These are phyloP conservation scores for Aegilops longissima DNA, from an alignment of 176 grass and related monocot species.

Conservation along the genomic window DNA sequence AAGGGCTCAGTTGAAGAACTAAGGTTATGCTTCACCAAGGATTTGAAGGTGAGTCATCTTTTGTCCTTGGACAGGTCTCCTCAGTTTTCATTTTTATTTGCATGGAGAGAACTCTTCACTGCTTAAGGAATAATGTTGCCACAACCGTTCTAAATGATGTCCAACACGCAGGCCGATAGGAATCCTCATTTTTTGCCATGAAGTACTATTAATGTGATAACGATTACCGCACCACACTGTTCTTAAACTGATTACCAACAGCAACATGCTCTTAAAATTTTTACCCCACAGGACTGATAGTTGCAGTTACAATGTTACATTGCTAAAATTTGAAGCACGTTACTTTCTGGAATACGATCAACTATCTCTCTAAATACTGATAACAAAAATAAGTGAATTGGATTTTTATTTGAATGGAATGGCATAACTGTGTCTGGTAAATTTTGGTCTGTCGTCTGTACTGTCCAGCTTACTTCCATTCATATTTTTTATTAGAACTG, in stretches of 20 bases:
- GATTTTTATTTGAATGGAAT: not conserved
- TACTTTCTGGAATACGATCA: not conserved
- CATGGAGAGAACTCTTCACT: not conserved
- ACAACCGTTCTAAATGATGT: not conserved
- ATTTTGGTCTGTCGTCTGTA: not conserved
- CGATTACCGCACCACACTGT: not conserved
- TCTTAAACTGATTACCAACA: not conserved
- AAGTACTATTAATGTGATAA: not conserved
- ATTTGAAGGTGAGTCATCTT: conserved; percentile 68
- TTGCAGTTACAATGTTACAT: conserved; percentile 1
- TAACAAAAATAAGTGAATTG: not conserved
- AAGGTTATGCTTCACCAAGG: conserved; percentile 88
- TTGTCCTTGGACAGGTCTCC: not conserved
- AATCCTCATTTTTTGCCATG: not conserved
- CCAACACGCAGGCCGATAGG: not conserved
- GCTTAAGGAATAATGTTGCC: not conserved
- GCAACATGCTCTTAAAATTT: not conserved
- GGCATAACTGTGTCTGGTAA: not conserved
- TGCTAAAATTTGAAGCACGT: not conserved
- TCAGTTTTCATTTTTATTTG: not conserved
- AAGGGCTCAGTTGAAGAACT: conserved; percentile 75
- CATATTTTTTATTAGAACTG: not conserved
- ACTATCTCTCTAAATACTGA: not conserved
- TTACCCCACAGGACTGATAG: not conserved
- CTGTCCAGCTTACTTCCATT: not conserved